Base-by-base conservation (phyloP, 2,329 filamentous ascomycete species). In the Volutella citrinella region DNA sequence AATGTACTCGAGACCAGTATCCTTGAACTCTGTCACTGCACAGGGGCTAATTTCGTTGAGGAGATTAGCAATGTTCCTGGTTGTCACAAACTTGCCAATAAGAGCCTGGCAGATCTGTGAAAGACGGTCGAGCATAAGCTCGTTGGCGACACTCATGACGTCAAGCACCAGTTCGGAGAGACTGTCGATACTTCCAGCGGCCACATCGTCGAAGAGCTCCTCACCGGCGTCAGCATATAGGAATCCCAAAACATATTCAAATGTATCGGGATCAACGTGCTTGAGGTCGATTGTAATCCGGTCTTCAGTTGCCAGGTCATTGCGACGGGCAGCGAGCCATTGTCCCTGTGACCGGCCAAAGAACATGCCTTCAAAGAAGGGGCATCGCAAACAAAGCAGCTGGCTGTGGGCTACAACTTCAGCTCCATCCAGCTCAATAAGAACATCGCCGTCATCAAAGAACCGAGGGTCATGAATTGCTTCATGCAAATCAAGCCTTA, bases 331-430 rank as follows among this genome's bases (percentile, higher is more conserved):
- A 30, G 81, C 74, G 14, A 98, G 72, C 93, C 93, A 98, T 48
- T 78, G 77, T 1, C 93, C 93, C 24, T 76, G 75, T 7, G 93
- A 87, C 26, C 88, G 82, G n/a, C 93, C 93, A 49, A 87, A 74
- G 60, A 96, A 97, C 26, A 98, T 71, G 2, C 85, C 86, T 43
- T 91, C 72, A 46, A 98, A 98, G 70, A 96, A 98, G 0, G 88
- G 89, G 50, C 90, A 96, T 46, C 93, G 74, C 51, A 83, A 81
- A 46, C 88, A 90, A 21, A 96, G 60, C 5, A 97, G 61, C 5
- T 81, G 72, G 45, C 87, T 91, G 52, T 98, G 93, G 2, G 84
- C 82, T 11, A 70, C 66, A 20, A 89, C 65, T 18, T 82, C 82
- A n/a, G 78, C 76, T 15, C 82, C 84, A 39, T 86, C 79, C 10